A percentile compares a stretch with the other conserved stretches of the same genome.
These are phyloP conservation scores for Podospora pseudoanserina DNA, from an alignment of 495 filamentous ascomycete species.

Conservation along the genomic window DNA sequence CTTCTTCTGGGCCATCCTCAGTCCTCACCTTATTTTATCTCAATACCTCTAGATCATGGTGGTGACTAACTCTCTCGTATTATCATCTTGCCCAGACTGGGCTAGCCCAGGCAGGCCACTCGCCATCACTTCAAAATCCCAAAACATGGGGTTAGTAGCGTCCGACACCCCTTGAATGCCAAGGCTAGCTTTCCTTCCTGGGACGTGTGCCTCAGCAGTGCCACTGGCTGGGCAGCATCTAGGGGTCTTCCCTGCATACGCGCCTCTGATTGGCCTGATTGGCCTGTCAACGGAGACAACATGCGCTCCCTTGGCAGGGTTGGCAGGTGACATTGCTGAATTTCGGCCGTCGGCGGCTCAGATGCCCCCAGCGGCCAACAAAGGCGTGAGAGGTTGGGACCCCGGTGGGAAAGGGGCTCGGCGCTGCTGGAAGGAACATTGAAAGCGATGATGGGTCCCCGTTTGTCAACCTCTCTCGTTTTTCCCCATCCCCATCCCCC, in stretches of 20 bases:
- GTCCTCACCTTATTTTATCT: no score
- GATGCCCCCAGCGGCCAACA: constrained; percentile 14
- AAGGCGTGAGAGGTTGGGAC: neutral
- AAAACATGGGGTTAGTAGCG: constrained; percentile 1
- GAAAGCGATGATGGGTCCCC: constrained; percentile 16
- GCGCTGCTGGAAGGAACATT: constrained; percentile 9
- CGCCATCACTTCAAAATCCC: neutral
- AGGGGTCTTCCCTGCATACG: constrained; percentile 1
- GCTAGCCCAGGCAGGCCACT: neutral
- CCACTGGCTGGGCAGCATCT: neutral
- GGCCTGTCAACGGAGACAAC: neutral
- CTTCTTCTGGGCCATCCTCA: neutral
- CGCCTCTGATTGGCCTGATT: constrained; percentile 1
- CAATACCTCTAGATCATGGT: no score
- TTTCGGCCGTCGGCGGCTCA: constrained; percentile 9
- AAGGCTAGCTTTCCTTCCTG: neutral
- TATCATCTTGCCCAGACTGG: neutral
- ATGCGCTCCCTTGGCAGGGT: neutral
- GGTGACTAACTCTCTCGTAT: neutral
- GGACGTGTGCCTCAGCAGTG: neutral
- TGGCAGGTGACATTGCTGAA: constrained; percentile 19
- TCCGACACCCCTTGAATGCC: neutral
- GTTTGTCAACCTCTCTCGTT: constrained; percentile 4
- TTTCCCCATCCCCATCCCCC: neutral
- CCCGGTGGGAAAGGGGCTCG: constrained; percentile 7